phyloP scores from a whole-genome alignment of 768 basidiomycete species.

The Amanita brunnescens region DNA sequence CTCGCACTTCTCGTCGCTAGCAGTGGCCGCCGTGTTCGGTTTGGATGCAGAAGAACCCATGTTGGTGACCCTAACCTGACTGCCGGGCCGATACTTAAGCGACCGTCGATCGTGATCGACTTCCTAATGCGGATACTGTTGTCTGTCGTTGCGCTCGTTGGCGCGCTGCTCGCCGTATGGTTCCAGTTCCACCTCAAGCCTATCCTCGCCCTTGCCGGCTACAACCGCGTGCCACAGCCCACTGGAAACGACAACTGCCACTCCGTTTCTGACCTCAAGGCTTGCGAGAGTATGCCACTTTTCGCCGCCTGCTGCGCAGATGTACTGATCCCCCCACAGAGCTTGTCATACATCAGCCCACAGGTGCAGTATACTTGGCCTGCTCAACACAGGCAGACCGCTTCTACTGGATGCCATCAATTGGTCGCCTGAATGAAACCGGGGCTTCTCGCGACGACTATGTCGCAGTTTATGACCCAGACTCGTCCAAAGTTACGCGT shows the following conservation, averaged over 20 bases:
- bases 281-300: slow-evolving; percentile 53
- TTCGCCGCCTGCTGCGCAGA: neutral
- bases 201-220: slow-evolving; percentile 31
- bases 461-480: slow-evolving; percentile 51
- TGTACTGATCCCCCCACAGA: slow-evolving; percentile 26
- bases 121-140: neutral
- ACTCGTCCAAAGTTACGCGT: slow-evolving; percentile 33
- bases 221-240: slow-evolving; percentile 34
- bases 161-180: slow-evolving; percentile 20
- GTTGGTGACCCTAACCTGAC: neutral
- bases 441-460: slow-evolving; percentile 40
- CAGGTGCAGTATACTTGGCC: slow-evolving; percentile 52
- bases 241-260: slow-evolving; percentile 43
- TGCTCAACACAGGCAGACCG: slow-evolving; percentile 47
- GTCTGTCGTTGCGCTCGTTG: neutral
- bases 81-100: neutral
- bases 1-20: slow-evolving; percentile 27
- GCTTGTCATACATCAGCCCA: slow-evolving; percentile 46
- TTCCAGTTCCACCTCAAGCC: slow-evolving; percentile 40
- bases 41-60: slow-evolving; percentile 24
- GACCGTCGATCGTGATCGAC: neutral
- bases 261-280: slow-evolving; percentile 43
- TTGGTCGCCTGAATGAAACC: slow-evolving; percentile 25
- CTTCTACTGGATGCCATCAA: slow-evolving; percentile 42
- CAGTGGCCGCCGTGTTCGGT: slow-evolving; percentile 16